Evolutionary conservation across 305 asterid genomes (phyloP).

Genomic region (Stenogyne calaminthoides): DNA sequence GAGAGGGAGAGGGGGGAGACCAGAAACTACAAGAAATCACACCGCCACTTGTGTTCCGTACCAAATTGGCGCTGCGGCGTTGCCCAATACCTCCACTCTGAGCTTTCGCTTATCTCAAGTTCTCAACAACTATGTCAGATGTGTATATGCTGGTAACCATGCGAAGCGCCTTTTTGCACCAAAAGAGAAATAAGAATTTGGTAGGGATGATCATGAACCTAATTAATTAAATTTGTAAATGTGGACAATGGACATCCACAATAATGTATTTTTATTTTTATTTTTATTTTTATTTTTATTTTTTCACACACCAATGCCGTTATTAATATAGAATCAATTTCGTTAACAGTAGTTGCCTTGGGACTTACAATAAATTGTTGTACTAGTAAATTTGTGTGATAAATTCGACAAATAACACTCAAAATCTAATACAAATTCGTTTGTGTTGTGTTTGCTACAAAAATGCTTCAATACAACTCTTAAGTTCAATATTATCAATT

Average conservation of each 20-base stretch:
- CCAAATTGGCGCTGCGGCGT: constrained; percentile 8
- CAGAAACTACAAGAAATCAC: constrained; percentile 4
- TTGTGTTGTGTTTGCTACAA: too few relatives aligned
- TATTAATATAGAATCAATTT: too few relatives aligned
- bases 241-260: neutral
- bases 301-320: too few relatives aligned
- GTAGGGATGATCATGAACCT: neutral
- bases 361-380: too few relatives aligned
- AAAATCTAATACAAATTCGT: too few relatives aligned
- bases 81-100: neutral
- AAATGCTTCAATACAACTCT: too few relatives aligned
- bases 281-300: too few relatives aligned
- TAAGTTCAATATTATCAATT: too few relatives aligned
- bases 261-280: neutral
- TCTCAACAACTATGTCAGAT: neutral
- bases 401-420: neutral
- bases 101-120: neutral
- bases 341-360: too few relatives aligned
- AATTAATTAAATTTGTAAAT: neutral
- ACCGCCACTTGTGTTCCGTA: neutral
- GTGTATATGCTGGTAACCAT: too few relatives aligned
- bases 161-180: neutral
- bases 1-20: too few relatives aligned
- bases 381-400: neutral
- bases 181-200: neutral